Conservation (phyloP, 208 protist genomes). For the Vickermania ingenoplastis region DNA sequence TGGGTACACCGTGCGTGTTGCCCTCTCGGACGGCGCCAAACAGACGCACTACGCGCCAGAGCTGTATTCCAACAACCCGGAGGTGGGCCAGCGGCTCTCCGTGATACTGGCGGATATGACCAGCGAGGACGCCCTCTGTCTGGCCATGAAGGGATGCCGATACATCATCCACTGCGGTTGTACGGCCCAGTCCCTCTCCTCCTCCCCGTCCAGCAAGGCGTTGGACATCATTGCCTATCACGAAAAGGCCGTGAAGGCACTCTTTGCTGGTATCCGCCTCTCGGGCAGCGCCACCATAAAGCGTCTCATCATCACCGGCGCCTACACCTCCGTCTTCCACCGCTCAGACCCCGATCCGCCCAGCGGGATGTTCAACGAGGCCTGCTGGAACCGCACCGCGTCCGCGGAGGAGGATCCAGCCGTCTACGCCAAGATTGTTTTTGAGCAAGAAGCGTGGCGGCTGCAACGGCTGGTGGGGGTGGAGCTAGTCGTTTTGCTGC, state of each 20-base stretch:
- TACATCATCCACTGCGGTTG: conserved; percentile 87
- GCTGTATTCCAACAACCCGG: conserved; percentile 51
- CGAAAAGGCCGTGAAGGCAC: conserved; percentile 62
- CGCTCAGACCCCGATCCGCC: conserved; percentile 54
- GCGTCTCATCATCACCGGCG: conserved; percentile 75
- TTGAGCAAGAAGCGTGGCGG: conserved; percentile 85
- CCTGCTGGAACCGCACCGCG: conserved; percentile 67
- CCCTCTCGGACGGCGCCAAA: conserved; percentile 28
- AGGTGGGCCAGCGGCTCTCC: conserved; percentile 48
- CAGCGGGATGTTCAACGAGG: conserved; percentile 66
- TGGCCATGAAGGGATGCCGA: conserved; percentile 67
- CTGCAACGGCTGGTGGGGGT: conserved; percentile 83
- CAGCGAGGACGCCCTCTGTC: conserved; percentile 58
- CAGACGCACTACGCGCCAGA: conserved; percentile 58
- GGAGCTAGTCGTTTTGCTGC: conserved; percentile 80
- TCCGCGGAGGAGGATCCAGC: conserved; percentile 59
- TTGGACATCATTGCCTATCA: conserved; percentile 49
- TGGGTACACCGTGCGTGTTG: conserved; percentile 80
- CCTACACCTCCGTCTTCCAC: conserved; percentile 71
- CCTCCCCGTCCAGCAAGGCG: conserved; percentile 5
- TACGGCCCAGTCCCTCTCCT: conserved; percentile 16
- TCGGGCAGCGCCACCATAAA: conserved; percentile 73
- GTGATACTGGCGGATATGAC: conserved; percentile 69
- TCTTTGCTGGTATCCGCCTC: conserved; percentile 80
- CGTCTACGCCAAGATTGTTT: conserved; percentile 68